Evolutionary conservation across 441 rosid genomes (phyloP), one percentile per base, ranked within the genome.

Genomic region (Kokia cookei): DNA sequence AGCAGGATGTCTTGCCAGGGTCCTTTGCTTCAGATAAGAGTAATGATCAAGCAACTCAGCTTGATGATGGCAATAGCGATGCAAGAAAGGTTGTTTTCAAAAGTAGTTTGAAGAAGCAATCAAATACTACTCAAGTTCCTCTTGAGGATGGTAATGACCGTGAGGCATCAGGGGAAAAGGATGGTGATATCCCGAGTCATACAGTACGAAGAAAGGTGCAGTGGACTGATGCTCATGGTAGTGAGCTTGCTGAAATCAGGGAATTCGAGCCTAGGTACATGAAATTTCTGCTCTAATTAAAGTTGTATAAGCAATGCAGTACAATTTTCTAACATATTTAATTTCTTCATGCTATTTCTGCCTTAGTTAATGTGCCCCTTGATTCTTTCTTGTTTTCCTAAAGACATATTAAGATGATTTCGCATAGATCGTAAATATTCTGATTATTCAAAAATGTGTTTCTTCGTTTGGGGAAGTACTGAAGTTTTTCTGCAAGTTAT

Each of bases 211-310:
- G 95, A 78, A 96, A 87, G 91, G 99, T 96, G 74, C 98, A 90
- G 77, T 96, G 99, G 99, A 90, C 91, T 26, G 98, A 96, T 81
- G 86, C 85, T 22, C 86, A 92, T 73, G 98, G 99, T 32, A 88
- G 85, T 74, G 97, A 92, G 80, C 94, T 96, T 69, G 91, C 77
- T 59, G 95, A 96, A 82, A 86, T 92, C 81, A 86, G 90, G 82
- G 99, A 93, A 84, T 96, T 93, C 82, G 98, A 90, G 77, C 97
- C 99, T 81, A 96, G 99, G 99, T 96, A 91, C 70, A 48, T 5
- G 55, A 59, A 62, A 1, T 22, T 48, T 72, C 26, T 57, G 50
- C 65, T 75, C 27, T 50, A 71, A 69, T 24, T 78, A 24, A 60
- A 42, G 32, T 12, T 4, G 15, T 54, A 67, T 67, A 10, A n/a